A percentile compares a stretch with the other conserved stretches of the same genome.
Evolutionary conservation across 2,329 filamentous ascomycete species (phyloP).

Genomic region (Aureobasidium sp.): DNA sequence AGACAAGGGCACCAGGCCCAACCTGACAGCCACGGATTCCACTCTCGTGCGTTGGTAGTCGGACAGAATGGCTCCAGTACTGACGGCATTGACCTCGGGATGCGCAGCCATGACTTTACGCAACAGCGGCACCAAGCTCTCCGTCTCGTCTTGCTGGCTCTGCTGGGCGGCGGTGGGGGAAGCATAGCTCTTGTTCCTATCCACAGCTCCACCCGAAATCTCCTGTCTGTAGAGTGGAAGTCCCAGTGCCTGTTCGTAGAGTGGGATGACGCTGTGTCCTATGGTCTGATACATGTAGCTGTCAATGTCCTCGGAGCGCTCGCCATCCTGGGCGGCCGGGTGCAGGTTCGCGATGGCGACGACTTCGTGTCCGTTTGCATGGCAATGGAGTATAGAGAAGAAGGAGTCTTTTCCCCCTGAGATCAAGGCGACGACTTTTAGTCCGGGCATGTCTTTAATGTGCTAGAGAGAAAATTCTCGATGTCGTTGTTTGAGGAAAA

Average conservation of each 20-base stretch:
- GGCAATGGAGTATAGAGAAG: constrained; percentile 83
- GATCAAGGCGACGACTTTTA: constrained; percentile 81
- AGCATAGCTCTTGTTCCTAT: constrained; percentile 63
- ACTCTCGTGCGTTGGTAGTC: constrained; percentile 96
- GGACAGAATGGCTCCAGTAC: constrained; percentile 83
- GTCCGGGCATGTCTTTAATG: constrained; percentile 19
- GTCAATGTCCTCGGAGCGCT: constrained; percentile 60
- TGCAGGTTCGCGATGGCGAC: constrained; percentile 85
- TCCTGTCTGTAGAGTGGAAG: constrained; percentile 75
- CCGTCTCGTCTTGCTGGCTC: constrained; percentile 63
- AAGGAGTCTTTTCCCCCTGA: constrained; percentile 97
- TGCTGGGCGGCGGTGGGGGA: neutral
- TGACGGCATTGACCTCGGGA: constrained; percentile 76
- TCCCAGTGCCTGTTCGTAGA: constrained; percentile 70
- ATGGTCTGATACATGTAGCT: constrained; percentile 99
- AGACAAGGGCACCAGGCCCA: constrained; percentile 74
- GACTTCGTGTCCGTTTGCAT: constrained; percentile 73
- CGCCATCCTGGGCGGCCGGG: constrained; percentile 41
- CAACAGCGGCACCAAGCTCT: constrained; percentile 74
- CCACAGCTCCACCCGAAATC: constrained; percentile 63
- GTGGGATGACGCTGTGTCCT: constrained; percentile 74
- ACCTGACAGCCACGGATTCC: constrained; percentile 76
- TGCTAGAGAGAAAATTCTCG: neutral
- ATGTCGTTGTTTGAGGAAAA: neutral
- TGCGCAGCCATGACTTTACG: constrained; percentile 55